phyloP scores from a whole-genome alignment of 2,329 filamentous ascomycete species.

The Zymoseptoria ardabiliae region DNA sequence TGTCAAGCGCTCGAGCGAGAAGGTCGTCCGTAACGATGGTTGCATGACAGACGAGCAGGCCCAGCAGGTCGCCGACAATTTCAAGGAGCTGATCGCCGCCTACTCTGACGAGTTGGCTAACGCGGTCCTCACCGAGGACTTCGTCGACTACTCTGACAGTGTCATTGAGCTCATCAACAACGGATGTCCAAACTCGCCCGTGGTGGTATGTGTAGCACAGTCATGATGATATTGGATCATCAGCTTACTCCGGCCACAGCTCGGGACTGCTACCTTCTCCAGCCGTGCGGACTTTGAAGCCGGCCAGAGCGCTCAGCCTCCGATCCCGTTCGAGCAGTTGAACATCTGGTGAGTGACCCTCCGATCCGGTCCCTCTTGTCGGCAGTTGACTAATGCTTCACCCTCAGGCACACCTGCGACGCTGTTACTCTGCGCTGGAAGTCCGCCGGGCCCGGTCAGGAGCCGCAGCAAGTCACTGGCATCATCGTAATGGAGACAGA shows the following conservation, averaged over 20 bases:
- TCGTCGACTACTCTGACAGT: conserved; percentile 29
- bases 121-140: conserved; percentile 22
- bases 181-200: conserved; percentile 22
- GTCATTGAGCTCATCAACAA: conserved; percentile 30
- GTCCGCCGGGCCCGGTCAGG: conserved; percentile 15
- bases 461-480: conserved; percentile 22
- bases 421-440: conserved; percentile 26
- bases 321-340: conserved; percentile 26
- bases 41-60: conserved; percentile 24
- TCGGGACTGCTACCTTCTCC: conserved; percentile 23
- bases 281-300: conserved; percentile 21
- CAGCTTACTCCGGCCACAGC: conserved; percentile 5
- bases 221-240: neutral
- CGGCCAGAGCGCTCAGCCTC: conserved; percentile 22
- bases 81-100: conserved; percentile 26
- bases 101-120: conserved; percentile 26
- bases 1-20: conserved; percentile 13
- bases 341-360: conserved; percentile 21
- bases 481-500: conserved; percentile 27
- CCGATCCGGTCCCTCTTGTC: neutral
- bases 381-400: neutral
- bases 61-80: conserved; percentile 23
- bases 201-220: conserved; percentile 14
- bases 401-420: conserved; percentile 24
- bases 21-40: conserved; percentile 8